These are phyloP conservation scores for Punica granatum DNA, from an alignment of 345 rosid species.

Conservation along the genomic window DNA sequence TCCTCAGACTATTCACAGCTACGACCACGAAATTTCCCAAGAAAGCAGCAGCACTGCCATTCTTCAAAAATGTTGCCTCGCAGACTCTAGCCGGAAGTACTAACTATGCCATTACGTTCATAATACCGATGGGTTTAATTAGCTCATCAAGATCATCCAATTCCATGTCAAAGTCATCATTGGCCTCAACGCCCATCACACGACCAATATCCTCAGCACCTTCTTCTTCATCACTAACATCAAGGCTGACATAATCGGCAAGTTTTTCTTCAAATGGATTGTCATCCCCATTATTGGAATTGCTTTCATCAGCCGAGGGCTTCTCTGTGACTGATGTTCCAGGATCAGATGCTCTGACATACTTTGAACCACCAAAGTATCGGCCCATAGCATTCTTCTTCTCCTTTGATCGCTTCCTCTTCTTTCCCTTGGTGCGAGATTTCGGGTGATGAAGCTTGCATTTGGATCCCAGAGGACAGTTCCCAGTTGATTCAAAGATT, in stretches of 20 bases:
- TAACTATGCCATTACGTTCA: slow-evolving; percentile 14
- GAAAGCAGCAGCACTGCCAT: background rate
- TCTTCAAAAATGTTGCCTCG: background rate
- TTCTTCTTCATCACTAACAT: slow-evolving; percentile 34
- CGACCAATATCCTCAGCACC: slow-evolving; percentile 21
- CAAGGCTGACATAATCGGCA: slow-evolving; percentile 51
- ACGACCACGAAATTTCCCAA: background rate
- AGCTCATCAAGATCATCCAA: slow-evolving; percentile 36
- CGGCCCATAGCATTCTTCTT: slow-evolving; percentile 50
- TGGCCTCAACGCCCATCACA: background rate
- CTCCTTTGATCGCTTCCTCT: slow-evolving; percentile 44
- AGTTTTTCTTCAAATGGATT: slow-evolving; percentile 3
- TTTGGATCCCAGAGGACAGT: slow-evolving; percentile 69
- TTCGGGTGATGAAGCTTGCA: slow-evolving; percentile 96
- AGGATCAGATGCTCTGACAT: slow-evolving; percentile 17
- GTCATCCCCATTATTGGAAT: slow-evolving; percentile 4
- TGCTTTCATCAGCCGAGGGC: slow-evolving; percentile 12
- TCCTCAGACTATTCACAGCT: background rate
- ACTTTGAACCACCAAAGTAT: slow-evolving; percentile 46
- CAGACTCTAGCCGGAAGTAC: background rate
- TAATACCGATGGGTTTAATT: slow-evolving; percentile 53
- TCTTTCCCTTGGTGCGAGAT: slow-evolving; percentile 47
- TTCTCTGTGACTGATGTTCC: slow-evolving; percentile 27
- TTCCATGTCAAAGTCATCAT: slow-evolving; percentile 26
- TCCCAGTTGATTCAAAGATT: slow-evolving; percentile 59